Base-by-base conservation (phyloP, 225 moss, liverwort and hornwort species). In the Bryum argenteum region DNA sequence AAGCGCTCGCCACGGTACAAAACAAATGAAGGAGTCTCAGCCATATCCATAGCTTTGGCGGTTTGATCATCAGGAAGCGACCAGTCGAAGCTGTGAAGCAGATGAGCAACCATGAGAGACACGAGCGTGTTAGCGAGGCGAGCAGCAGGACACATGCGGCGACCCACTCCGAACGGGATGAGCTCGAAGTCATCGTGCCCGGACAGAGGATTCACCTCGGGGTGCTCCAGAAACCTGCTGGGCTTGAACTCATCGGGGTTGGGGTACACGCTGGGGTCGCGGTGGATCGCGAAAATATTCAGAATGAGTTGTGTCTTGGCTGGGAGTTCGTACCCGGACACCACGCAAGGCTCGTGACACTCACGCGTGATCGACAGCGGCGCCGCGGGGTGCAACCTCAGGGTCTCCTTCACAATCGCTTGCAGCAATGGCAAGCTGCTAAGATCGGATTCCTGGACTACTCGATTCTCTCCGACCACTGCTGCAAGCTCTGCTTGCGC, bases 381-480 rank as follows among this genome's bases (percentile, higher is more conserved):
- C 4, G 23, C 71, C 3, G 58, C 67, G 0, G 77, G 81, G 16
- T 76, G 81, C 43, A 81, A 15, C 0, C 91, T 80, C 9, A 87
- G 82, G 0, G 87, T 81, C 38, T 93, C 93, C 50, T 89, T 87
- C 58, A 91, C 48, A 40, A 93, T 64, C 9, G 75, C 79, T 56
- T 52, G 66, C 39, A 79, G 67, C 4, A 71, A 18, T 6, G 82
- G 75, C 1, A 82, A 71, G 19, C 58, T 51, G 0, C 71, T 19
- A n/a, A 71, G 42, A 56, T 79, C 82, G 2, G 71, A 11, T 54
- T 92, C 91, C 22, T 73, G 65, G 0, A 93, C 83, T 0, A 87
- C 20, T 9, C 82, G 82, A 11, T 78, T 33, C 9, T 67, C 65
- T 0, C 89, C 90, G 11, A 91, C 71, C 11, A 89, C 93, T 4